These are phyloP conservation scores for Lichenothelia convexa DNA, from an alignment of 495 filamentous ascomycete genomes.

Conservation along the genomic window DNA sequence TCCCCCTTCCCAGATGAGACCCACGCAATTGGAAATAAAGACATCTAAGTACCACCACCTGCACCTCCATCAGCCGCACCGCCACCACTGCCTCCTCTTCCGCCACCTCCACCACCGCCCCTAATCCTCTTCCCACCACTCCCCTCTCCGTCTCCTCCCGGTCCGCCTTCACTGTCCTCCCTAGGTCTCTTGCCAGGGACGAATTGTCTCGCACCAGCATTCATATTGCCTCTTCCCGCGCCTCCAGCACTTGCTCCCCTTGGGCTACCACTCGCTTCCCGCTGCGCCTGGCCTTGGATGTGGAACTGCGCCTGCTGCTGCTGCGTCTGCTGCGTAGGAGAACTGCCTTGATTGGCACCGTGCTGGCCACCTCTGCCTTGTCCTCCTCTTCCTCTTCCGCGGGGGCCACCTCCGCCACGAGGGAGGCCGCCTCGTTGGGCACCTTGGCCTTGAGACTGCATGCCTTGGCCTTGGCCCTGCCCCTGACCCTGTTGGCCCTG, in stretches of 20 bases:
- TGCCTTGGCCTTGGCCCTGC: neutral
- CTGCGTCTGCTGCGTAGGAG: neutral
- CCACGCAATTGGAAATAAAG: too few relatives aligned
- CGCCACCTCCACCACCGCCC: neutral
- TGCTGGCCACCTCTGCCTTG: neutral
- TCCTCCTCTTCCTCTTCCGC: neutral
- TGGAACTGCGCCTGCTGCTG: neutral
- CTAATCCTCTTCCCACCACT: neutral
- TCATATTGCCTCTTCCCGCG: neutral
- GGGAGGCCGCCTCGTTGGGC: slow-evolving; percentile 1
- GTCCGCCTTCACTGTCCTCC: neutral
- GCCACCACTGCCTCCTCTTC: slow-evolving; percentile 1
- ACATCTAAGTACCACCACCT: too few relatives aligned
- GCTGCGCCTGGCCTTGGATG: too few relatives aligned
- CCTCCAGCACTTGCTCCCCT: too few relatives aligned
- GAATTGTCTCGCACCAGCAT: slow-evolving; percentile 1
- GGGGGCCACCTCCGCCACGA: neutral
- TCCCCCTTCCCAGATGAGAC: too few relatives aligned
- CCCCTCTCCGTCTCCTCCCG: neutral
- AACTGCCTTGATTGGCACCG: too few relatives aligned
- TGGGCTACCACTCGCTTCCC: too few relatives aligned
- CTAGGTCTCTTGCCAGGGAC: neutral
- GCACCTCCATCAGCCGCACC: neutral
- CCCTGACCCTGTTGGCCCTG: neutral
- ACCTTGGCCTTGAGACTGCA: neutral